A percentile compares a stretch with the other conserved stretches of the same genome.
These are phyloP conservation scores for Plasmodium vivax DNA, from an alignment of 169 alveolate species.

Conservation along the genomic window DNA sequence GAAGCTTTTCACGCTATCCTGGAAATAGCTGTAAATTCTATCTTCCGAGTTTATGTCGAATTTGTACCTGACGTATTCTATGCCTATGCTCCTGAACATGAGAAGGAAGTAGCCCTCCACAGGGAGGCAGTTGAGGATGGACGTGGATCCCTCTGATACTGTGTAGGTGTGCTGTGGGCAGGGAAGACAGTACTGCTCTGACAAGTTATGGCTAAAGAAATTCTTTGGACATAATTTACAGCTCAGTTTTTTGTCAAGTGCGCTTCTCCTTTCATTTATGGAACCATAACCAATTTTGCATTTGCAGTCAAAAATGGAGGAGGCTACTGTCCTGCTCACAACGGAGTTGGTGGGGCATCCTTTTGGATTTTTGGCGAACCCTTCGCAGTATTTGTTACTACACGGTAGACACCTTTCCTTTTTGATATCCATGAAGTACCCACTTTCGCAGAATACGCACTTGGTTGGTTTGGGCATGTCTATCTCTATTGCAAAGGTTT, in stretches of 20 bases:
- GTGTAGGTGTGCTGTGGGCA: conserved; percentile 83
- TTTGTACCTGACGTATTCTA: conserved; percentile 53
- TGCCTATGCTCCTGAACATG: conserved; percentile 39
- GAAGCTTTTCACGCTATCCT: conserved; percentile 21
- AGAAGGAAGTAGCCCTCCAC: conserved; percentile 77
- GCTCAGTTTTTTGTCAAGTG: conserved; percentile 4
- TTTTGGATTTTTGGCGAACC: conserved; percentile 74
- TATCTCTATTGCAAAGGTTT: conserved; percentile 68
- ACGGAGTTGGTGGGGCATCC: conserved; percentile 79
- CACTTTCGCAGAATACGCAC: conserved; percentile 80
- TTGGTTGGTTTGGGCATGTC: conserved; percentile 72
- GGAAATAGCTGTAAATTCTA: conserved; percentile 34
- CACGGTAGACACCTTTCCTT: conserved; percentile 77
- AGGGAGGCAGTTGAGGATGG: conserved; percentile 80
- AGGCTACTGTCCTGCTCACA: conserved; percentile 3
- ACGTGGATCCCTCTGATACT: conserved; percentile 68
- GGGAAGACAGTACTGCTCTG: conserved; percentile 77
- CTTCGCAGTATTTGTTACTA: conserved; percentile 79
- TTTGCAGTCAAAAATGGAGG: conserved; percentile 62
- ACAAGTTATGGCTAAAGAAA: conserved; percentile 75
- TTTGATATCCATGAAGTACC: conserved; percentile 74
- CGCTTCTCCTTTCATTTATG: conserved; percentile 63
- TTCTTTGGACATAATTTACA: conserved; percentile 65
- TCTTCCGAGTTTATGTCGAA: conserved; percentile 41
- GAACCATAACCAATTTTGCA: conserved; percentile 74